phyloP scores from a whole-genome alignment of 495 filamentous ascomycete species.

The Tetracladium marchalianum region DNA sequence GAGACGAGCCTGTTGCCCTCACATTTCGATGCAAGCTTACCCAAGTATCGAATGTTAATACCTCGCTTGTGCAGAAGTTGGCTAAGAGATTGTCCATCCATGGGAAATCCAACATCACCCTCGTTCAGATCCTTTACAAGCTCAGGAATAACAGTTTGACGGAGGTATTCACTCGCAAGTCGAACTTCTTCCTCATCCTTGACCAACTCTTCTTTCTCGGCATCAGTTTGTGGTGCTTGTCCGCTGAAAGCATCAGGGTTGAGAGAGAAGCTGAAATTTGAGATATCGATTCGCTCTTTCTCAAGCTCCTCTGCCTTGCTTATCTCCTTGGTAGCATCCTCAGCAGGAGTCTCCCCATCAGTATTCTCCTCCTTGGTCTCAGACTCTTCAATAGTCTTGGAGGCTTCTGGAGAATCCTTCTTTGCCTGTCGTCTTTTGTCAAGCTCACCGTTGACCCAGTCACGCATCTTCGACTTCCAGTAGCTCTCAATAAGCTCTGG shows the following conservation, averaged over 20 bases:
- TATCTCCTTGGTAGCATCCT: conserved; percentile 24
- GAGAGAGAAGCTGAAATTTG: conserved; percentile 74
- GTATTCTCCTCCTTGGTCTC: conserved; percentile 16
- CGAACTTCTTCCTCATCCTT: conserved; percentile 86
- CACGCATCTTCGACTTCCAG: conserved; percentile 74
- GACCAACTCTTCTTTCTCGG: conserved; percentile 75
- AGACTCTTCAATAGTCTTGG: conserved; percentile 17
- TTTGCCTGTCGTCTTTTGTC: conserved; percentile 28
- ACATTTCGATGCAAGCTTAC: conserved; percentile 63
- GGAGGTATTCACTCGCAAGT: conserved; percentile 70
- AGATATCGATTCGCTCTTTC: conserved; percentile 63
- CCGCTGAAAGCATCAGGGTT: conserved; percentile 96
- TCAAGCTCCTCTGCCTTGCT: conserved; percentile 21
- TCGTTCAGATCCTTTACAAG: conserved; percentile 76
- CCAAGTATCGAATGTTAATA: conserved; percentile 94
- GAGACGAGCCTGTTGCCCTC: conserved; percentile 64
- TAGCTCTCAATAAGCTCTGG: conserved; percentile 80
- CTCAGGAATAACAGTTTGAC: conserved; percentile 58
- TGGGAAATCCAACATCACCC: conserved; percentile 91
- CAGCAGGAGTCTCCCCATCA: conserved; percentile 7
- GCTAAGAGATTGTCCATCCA: conserved; percentile 89
- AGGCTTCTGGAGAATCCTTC: conserved; percentile 16
- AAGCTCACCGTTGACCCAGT: conserved; percentile 71
- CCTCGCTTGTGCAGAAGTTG: conserved; percentile 91
- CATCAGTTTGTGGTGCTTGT: conserved; percentile 80